Evolutionary conservation across 2,329 filamentous ascomycete species (phyloP), one percentile per base, ranked within the genome.

Genomic region (Hymenoscyphus infarciens): DNA sequence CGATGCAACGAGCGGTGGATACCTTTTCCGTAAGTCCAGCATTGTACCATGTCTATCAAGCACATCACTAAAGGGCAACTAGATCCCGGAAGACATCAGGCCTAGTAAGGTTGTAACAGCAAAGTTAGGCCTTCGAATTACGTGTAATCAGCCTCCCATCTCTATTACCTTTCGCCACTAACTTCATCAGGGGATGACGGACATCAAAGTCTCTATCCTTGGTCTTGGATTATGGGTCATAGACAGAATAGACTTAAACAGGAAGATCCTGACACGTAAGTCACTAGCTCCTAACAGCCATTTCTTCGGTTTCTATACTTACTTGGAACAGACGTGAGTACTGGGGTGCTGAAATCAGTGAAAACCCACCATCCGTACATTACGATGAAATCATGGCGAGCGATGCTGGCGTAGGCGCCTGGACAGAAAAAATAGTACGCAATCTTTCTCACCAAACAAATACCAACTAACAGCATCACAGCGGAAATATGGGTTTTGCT

Each of bases 401-500:
- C 31, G 80, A 85, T 22, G 69, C 75, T 13, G 83, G 83, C 5
- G 79, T 95, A 31, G 81, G 83, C 29, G 74, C 80, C 25, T 81
- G 91, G 80, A 85, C 88, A n/a, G 76, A 79, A 39, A 80, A 83
- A 39, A 89, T 96, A 69, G 87, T 87, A 75, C 70, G 80, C 42
- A 13, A 42, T 22, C 22, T 39, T 19, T 19, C n/a, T n/a, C 25
- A 10, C 27, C 25, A 5, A 5, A 49, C 10, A 45, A 19, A 45
- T n/a, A 22, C 3, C 29, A 69, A 56, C 39, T 61, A 57, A 71
- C 25, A 19, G n/a, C n/a, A 15, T 57, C 60, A 29, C 65, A 93
- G 90, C 83, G 83, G 63, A 74, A 77, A 64, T 85, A 83, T 66
- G 93, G 94, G 2, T 92, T 96, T 73, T 90, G 83, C 69, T 94